Percentiles rank a stretch among this genome's conserved stretches.
Conservation (phyloP, 2,329 filamentous ascomycete genomes). For the Aureobasidium sp. region DNA sequence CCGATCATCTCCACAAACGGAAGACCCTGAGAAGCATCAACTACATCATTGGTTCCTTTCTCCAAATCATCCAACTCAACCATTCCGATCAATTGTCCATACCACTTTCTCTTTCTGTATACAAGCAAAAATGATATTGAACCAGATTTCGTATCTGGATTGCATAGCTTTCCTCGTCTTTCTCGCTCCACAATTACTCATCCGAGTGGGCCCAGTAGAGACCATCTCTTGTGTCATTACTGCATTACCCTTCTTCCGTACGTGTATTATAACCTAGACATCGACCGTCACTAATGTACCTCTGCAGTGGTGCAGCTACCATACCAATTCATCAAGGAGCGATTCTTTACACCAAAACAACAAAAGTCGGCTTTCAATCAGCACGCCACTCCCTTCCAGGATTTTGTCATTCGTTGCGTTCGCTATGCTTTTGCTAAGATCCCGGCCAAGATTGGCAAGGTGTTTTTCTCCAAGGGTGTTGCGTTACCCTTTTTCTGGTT, state of each 20-base stretch:
- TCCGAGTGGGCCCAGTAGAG: conserved; percentile 57
- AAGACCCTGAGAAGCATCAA: conserved; percentile 10
- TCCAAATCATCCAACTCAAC: neutral
- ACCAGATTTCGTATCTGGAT: conserved; percentile 67
- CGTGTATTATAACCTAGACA: conserved; percentile 18
- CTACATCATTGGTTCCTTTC: conserved; percentile 13
- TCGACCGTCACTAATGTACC: neutral
- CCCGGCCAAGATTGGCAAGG: conserved; percentile 59
- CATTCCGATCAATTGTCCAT: neutral
- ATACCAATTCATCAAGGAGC: conserved; percentile 50
- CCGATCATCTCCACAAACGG: conserved; percentile 9
- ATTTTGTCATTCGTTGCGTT: conserved; percentile 69
- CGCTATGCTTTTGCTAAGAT: conserved; percentile 70
- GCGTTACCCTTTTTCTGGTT: conserved; percentile 68
- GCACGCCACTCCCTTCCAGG: conserved; percentile 66
- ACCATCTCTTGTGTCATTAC: conserved; percentile 53
- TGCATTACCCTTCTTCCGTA: conserved; percentile 65
- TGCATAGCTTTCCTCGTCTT: conserved; percentile 66
- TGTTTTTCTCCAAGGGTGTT: conserved; percentile 72
- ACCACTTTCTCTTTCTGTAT: neutral
- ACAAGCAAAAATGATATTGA: conserved; percentile 58
- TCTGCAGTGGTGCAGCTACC: conserved; percentile 54
- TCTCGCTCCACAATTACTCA: conserved; percentile 63
- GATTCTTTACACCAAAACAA: conserved; percentile 43
- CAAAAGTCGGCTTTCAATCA: conserved; percentile 57